Base-by-base conservation (phyloP, 2,329 filamentous ascomycete genomes). In the Penicillium glabrum region DNA sequence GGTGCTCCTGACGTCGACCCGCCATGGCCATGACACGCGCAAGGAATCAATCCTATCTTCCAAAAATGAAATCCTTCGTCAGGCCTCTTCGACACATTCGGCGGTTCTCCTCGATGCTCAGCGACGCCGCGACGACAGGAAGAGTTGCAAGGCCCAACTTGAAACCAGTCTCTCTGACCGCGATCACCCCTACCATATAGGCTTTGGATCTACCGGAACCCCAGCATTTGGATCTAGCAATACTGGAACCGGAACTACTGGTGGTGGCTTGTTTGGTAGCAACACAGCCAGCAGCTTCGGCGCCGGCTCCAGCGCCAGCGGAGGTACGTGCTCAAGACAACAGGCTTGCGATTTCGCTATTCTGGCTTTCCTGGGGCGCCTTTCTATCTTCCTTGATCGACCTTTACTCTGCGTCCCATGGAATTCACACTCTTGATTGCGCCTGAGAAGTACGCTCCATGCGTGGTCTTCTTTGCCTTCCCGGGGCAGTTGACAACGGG, bases 201-300 rank as follows among this genome's bases (percentile, higher is more conserved):
- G 72, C 67, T 75, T 75, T 71, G 73, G 73, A 67, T 72, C 72
- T 13, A 54, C 47, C 41, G 53, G 70, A 71, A 58, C 60, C 53
- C 70, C 71, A 31, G 67, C 72, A 27, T 77, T 77, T 66, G 74
- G 73, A 63, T 68, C 66, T 56, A 66, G 67, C 48, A 67, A 66
- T 47, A 61, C 63, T 54, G 62, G 72, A 51, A 63, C 66, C 54
- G 66, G 67, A 56, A 66, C 64, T 48, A 61, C 62, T 51, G 62
- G 72, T 45, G 69, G 72, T 56, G 66, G 71, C 62, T 63, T 72
- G 58, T 73, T 74, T 56, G 71, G 72, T 51, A 48, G 58, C 13
- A 74, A 69, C 59, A 69, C 68, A 56, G 68, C 69, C 58, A 70
- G 71, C 64, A 70, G 72, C 65, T 77, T 76, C 61, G 75, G 74